Evolutionary conservation across 2,329 filamentous ascomycete genomes (phyloP).

Genomic region (Coniochaeta sp.): DNA sequence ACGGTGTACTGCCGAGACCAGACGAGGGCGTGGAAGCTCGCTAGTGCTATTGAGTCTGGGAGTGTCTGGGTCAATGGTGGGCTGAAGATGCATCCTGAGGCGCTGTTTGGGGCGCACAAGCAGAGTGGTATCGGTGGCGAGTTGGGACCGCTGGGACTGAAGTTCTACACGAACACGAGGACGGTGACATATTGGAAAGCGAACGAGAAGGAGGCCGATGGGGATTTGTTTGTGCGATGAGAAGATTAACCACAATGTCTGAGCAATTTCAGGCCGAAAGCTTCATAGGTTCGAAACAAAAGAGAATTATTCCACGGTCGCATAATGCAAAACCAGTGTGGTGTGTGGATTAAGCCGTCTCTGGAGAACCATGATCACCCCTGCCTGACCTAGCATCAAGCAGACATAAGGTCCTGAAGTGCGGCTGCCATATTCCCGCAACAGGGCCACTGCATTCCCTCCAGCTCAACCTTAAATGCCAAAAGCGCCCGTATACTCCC

Average conservation of each 20-base stretch:
- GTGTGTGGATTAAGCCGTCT: too few relatives aligned
- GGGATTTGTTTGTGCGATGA: too few relatives aligned
- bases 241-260: too few relatives aligned
- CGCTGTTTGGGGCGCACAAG: constrained; percentile 42
- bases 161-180: background rate
- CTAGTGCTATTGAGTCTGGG: constrained; percentile 39
- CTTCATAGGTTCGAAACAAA: too few relatives aligned
- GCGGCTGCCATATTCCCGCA: background rate
- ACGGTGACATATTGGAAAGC: background rate
- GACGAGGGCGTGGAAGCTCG: constrained; percentile 28
- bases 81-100: constrained; percentile 26
- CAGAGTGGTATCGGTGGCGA: constrained; percentile 35
- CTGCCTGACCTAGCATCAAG: too few relatives aligned
- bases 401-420: background rate
- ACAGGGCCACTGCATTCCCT: background rate
- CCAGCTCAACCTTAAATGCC: background rate
- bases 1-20: background rate
- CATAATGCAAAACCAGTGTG: too few relatives aligned
- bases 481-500: background rate
- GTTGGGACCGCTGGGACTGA: background rate
- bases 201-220: too few relatives aligned
- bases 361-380: too few relatives aligned
- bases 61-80: constrained; percentile 45
- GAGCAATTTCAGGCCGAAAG: too few relatives aligned
- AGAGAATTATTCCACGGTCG: too few relatives aligned